Percentiles rank a stretch among this genome's conserved stretches.
These are phyloP conservation scores for Globisporangium lucens DNA, from an alignment of 352 stramenopile species.

Conservation along the genomic window DNA sequence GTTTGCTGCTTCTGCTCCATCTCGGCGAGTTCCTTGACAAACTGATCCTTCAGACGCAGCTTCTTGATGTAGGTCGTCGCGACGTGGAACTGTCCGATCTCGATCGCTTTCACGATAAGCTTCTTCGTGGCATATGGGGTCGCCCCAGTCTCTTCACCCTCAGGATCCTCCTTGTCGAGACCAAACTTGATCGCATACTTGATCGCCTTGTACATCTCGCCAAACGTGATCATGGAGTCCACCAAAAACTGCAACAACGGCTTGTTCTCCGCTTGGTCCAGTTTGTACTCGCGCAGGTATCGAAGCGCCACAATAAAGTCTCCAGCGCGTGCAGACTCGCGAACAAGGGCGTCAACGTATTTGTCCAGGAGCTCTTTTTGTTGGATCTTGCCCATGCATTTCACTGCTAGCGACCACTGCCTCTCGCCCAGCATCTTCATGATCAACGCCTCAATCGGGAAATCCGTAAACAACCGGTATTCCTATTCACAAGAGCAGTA, in stretches of 20 bases:
- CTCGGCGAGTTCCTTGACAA: conserved; percentile 46
- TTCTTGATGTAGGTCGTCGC: conserved; percentile 79
- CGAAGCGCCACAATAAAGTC: conserved; percentile 68
- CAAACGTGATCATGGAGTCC: conserved; percentile 58
- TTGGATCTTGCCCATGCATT: conserved; percentile 80
- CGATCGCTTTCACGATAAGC: conserved; percentile 58
- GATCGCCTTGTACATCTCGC: conserved; percentile 86
- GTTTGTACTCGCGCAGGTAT: conserved; percentile 79
- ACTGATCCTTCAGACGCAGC: conserved; percentile 61
- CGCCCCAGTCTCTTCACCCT: conserved; percentile 23
- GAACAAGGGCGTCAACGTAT: conserved; percentile 46
- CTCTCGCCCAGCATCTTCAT: conserved; percentile 62
- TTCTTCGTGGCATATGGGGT: conserved; percentile 42
- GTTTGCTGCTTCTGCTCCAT: conserved; percentile 58
- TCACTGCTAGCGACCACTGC: conserved; percentile 68
- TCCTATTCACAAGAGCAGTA: conserved; percentile 22
- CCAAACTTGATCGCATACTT: conserved; percentile 88
- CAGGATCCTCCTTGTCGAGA: conserved; percentile 30
- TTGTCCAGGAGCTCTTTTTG: conserved; percentile 45
- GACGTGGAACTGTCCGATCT: conserved; percentile 71
- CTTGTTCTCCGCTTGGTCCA: conserved; percentile 42
- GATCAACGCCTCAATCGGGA: conserved; percentile 61
- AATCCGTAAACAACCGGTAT: conserved; percentile 65
- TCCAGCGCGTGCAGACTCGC: conserved; percentile 46
- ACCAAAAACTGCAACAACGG: conserved; percentile 55